Evolutionary conservation across 495 filamentous ascomycete genomes (phyloP).

Genomic region (Talaromyces proteolyticus): DNA sequence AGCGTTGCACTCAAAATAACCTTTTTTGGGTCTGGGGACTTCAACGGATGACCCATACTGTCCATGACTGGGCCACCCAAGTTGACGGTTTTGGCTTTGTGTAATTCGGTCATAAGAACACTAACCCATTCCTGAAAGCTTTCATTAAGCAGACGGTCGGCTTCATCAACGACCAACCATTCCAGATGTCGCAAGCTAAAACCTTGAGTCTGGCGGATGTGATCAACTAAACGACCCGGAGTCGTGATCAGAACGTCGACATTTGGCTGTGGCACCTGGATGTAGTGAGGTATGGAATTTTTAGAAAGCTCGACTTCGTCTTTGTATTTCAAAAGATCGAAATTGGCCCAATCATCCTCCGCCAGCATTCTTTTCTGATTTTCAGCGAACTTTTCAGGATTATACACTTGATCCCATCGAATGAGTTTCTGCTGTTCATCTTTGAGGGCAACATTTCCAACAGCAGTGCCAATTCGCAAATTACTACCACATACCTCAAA

Average conservation of each 20-base stretch:
- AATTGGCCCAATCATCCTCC: constrained; percentile 42
- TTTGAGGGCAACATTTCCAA: constrained; percentile 70
- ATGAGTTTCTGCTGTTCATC: constrained; percentile 69
- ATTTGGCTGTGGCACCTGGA: constrained; percentile 57
- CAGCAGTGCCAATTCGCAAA: constrained; percentile 71
- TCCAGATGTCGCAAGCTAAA: constrained; percentile 68
- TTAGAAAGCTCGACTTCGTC: constrained; percentile 31
- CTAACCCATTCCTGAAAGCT: constrained; percentile 91
- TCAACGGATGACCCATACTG: constrained; percentile 26
- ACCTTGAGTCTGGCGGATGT: constrained; percentile 75
- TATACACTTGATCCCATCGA: constrained; percentile 52
- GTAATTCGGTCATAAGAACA: constrained; percentile 59
- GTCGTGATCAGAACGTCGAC: constrained; percentile 90
- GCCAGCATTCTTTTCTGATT: constrained; percentile 31
- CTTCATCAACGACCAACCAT: constrained; percentile 92
- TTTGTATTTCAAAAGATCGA: constrained; percentile 36
- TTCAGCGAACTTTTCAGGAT: constrained; percentile 45
- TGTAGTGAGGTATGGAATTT: constrained; percentile 50
- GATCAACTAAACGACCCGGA: constrained; percentile 86
- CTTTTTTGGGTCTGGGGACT: constrained; percentile 51
- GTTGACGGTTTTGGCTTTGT: constrained; percentile 39
- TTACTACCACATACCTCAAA: constrained; percentile 64
- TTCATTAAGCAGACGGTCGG: constrained; percentile 84
- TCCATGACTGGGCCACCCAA: constrained; percentile 41
- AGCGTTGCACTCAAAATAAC: constrained; percentile 89